Conservation (phyloP, 768 basidiomycete species). For the Rhizopogon salebrosus region DNA sequence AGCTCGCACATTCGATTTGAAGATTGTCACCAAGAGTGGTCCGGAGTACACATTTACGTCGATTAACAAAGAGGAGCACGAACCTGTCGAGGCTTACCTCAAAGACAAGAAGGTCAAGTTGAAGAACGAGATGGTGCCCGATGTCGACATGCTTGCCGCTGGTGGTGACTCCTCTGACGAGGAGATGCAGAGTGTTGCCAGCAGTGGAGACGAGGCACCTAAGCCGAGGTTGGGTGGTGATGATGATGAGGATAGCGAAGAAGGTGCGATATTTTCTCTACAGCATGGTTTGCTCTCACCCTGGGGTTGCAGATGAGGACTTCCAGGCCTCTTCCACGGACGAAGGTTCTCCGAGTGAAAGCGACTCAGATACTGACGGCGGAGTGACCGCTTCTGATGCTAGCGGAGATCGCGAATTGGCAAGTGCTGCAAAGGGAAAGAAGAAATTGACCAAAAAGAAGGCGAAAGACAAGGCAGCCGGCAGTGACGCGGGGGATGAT, state of each 20-base stretch:
- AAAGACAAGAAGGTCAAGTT: constrained; percentile 88
- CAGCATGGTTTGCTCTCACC: constrained; percentile 4
- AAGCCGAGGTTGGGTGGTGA: constrained; percentile 43
- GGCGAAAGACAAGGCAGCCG: constrained; percentile 38
- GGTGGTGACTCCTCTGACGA: constrained; percentile 69
- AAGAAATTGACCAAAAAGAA: constrained; percentile 38
- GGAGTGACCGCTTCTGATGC: constrained; percentile 82
- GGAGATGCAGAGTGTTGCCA: constrained; percentile 78
- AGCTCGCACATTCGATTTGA: constrained; percentile 90
- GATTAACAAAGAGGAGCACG: constrained; percentile 94
- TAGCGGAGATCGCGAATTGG: constrained; percentile 68
- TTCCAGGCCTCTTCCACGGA: constrained; percentile 86
- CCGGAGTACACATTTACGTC: constrained; percentile 88
- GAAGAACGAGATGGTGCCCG: constrained; percentile 94
- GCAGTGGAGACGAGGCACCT: constrained; percentile 59
- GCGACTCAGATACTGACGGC: constrained; percentile 56
- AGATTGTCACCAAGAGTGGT: constrained; percentile 79
- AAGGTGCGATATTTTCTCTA: constrained; percentile 38
- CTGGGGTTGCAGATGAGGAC: constrained; percentile 63
- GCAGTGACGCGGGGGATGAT: constrained; percentile 35
- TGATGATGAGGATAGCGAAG: constrained; percentile 76
- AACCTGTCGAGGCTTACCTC: constrained; percentile 78
- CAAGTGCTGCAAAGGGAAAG: constrained; percentile 31
- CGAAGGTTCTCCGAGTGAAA: constrained; percentile 79
- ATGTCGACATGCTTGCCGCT: constrained; percentile 69